A percentile compares a stretch with the other conserved stretches of the same genome.
These are phyloP conservation scores for Trametes elegans DNA, from an alignment of 768 basidiomycete genomes.

Conservation along the genomic window DNA sequence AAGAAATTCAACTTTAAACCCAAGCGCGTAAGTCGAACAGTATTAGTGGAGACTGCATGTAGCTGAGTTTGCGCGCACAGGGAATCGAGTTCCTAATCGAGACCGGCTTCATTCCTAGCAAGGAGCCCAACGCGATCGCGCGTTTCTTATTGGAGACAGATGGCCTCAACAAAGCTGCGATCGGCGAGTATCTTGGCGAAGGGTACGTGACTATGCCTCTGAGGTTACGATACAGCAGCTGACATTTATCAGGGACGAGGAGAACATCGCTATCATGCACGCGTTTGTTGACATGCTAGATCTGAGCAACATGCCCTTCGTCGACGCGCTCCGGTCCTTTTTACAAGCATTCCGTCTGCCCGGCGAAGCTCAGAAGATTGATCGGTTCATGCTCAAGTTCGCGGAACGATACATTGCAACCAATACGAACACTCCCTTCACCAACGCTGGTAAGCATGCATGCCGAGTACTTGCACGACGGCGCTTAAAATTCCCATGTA, in stretches of 20 bases:
- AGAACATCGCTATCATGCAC: slow-evolving; percentile 93
- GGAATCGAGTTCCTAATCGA: slow-evolving; percentile 89
- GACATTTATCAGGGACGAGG: slow-evolving; percentile 62
- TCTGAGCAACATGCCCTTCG: slow-evolving; percentile 76
- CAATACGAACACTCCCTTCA: slow-evolving; percentile 81
- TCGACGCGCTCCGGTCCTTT: slow-evolving; percentile 87
- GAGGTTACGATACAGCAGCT: background rate
- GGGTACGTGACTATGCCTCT: slow-evolving; percentile 55
- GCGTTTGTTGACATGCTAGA: slow-evolving; percentile 94
- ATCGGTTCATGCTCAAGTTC: slow-evolving; percentile 98
- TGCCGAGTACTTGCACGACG: background rate
- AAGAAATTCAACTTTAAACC: slow-evolving; percentile 99
- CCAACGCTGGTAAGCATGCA: slow-evolving; percentile 78
- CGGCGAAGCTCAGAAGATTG: slow-evolving; percentile 97
- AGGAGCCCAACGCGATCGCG: slow-evolving; percentile 75
- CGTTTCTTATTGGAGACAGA: slow-evolving; percentile 84
- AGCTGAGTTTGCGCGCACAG: slow-evolving; percentile 38
- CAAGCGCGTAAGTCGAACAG: slow-evolving; percentile 65
- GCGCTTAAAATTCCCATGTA: slow-evolving; percentile 27
- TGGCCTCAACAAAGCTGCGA: slow-evolving; percentile 92
- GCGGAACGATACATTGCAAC: slow-evolving; percentile 94
- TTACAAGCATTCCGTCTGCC: slow-evolving; percentile 96
- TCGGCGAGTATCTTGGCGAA: slow-evolving; percentile 98
- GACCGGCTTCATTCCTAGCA: slow-evolving; percentile 78
- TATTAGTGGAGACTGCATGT: background rate